Evolutionary conservation across 345 rosid species (phyloP), one percentile per base, ranked within the genome.

Genomic region (Atalantia buxifolia): DNA sequence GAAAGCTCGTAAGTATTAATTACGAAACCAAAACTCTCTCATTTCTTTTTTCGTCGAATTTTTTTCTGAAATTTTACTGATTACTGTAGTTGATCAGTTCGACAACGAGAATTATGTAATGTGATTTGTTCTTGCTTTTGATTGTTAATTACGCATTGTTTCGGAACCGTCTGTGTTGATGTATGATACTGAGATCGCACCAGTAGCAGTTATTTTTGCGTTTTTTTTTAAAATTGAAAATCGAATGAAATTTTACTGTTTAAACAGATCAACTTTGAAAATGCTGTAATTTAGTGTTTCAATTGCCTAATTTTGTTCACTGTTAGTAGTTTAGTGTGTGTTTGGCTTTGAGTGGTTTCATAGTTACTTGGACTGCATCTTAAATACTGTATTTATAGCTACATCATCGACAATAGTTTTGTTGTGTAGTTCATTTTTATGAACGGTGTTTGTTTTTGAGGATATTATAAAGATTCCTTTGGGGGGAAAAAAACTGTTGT

Each of bases 111-210:
- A 55, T 53, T 35, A 53, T 60, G 36, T 31, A 75, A 48, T 75
- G 78, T 50, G 71, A 75, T 45, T 64, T 35, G 7, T 31, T 74
- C 42, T n/a, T 75, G 78, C 71, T 75, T 30, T 62, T 31, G 71
- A 30, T 75, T 74, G 24, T 48, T 64, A 16, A 35, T 75, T 6
- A 24, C 21, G 59, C 31, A 65, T 74, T 71, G 55, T n/a, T 53
- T 7, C 10, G 48, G 24, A 33, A 66, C 22, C 19, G 24, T 33
- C 3, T 19, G 42, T 9, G 10, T 66, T 66, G 13, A 53, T 42
- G 27, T 61, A 9, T 18, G 9, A 30, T 27, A 30, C n/a, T 22
- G 70, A 35, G 63, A 64, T 75, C 71, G 53, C 48, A 30, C 65
- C 1, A 8, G 38, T 19, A 7, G 68, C 31, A 2, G 56, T 56